A percentile compares a stretch with the other conserved stretches of the same genome.
Conservation (phyloP, 352 stramenopile genomes). For the Phytopythium cucurbitacearum region DNA sequence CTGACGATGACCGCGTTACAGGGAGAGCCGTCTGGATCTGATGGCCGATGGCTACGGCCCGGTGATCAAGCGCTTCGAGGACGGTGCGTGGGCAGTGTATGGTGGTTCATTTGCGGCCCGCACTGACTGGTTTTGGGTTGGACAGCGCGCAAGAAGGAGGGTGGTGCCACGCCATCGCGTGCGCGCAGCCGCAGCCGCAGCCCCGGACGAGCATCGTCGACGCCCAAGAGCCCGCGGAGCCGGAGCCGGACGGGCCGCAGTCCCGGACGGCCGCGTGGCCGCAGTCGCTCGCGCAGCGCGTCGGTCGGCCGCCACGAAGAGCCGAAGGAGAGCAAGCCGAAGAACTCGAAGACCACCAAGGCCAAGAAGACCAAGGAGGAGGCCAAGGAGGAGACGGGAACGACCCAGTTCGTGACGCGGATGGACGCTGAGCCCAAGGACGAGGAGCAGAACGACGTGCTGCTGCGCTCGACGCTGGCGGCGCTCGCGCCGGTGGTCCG, state of each 20-base stretch:
- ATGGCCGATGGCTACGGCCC: slow-evolving; percentile 69
- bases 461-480: slow-evolving; percentile 46
- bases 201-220: slow-evolving; percentile 29
- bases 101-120: neutral
- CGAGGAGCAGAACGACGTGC: slow-evolving; percentile 49
- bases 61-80: slow-evolving; percentile 70
- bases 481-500: slow-evolving; percentile 29
- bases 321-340: slow-evolving; percentile 12
- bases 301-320: slow-evolving; percentile 40
- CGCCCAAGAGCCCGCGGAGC: slow-evolving; percentile 28
- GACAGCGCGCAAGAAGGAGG: slow-evolving; percentile 54
- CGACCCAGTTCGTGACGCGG: slow-evolving; percentile 27
- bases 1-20: slow-evolving; percentile 8
- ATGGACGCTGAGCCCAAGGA: slow-evolving; percentile 27
- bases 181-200: slow-evolving; percentile 34
- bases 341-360: slow-evolving; percentile 13
- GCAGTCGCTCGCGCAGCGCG: slow-evolving; percentile 58
- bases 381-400: slow-evolving; percentile 13
- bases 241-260: slow-evolving; percentile 25
- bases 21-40: slow-evolving; percentile 82
- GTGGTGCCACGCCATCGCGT: slow-evolving; percentile 19
- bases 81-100: slow-evolving; percentile 23
- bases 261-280: slow-evolving; percentile 23
- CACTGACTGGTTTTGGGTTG: neutral
- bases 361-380: slow-evolving; percentile 13